Evolutionary conservation across 208 protist species (phyloP).

Genomic region (Crithidia thermophila): DNA sequence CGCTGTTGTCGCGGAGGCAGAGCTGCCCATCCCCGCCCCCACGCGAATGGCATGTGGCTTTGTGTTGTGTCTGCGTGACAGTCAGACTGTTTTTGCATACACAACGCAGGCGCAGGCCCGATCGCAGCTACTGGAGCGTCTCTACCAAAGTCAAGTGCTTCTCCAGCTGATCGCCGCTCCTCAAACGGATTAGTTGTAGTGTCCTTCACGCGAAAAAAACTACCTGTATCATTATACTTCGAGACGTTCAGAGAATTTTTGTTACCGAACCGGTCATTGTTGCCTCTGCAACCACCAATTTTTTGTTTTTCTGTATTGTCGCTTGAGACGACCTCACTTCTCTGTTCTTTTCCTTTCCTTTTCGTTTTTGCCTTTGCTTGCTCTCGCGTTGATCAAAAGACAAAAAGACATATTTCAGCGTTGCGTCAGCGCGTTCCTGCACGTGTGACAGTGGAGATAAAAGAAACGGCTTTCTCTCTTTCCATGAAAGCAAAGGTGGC

Average conservation of each 20-base stretch:
- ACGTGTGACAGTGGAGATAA: too few relatives aligned
- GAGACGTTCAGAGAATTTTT: too few relatives aligned
- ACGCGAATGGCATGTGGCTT: conserved; percentile 12
- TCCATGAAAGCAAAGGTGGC: too few relatives aligned
- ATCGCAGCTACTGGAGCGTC: conserved; percentile 11
- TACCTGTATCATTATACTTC: too few relatives aligned
- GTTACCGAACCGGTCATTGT: too few relatives aligned
- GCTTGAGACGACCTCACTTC: not conserved
- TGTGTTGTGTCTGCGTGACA: conserved; percentile 15
- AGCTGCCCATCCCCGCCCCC: conserved; percentile 28
- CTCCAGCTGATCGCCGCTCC: not conserved
- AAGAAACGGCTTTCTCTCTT: too few relatives aligned
- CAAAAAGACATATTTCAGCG: too few relatives aligned
- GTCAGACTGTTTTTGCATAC: conserved; percentile 15
- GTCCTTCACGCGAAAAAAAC: too few relatives aligned
- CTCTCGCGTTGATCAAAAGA: conserved; percentile 6
- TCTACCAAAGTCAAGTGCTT: conserved; percentile 15
- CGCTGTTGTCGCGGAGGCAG: not conserved
- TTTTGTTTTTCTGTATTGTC: not conserved
- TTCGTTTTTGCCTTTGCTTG: conserved; percentile 5
- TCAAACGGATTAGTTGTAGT: too few relatives aligned
- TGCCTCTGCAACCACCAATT: not conserved
- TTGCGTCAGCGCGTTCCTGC: too few relatives aligned
- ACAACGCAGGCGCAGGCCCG: conserved; percentile 17
- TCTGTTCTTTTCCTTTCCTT: not conserved